Evolutionary conservation across 305 asterid species (phyloP).

Genomic region (Andrographis paniculata): DNA sequence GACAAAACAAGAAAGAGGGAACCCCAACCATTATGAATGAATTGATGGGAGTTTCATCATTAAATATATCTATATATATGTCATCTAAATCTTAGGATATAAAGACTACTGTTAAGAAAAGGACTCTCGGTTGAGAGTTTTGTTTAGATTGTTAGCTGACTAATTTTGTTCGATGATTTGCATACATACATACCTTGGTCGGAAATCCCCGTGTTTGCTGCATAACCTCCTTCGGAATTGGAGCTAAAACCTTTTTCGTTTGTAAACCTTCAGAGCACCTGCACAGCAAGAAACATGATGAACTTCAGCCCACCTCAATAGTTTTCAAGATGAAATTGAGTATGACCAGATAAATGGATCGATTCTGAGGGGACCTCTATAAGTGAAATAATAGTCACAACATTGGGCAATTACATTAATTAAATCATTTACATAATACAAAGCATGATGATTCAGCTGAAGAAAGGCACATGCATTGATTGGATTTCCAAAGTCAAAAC

Average conservation of each 20-base stretch:
- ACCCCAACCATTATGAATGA: neutral
- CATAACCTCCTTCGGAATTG: constrained; percentile 90
- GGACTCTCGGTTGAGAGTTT: too few relatives aligned
- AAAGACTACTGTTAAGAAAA: too few relatives aligned
- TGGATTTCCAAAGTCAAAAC: constrained; percentile 1
- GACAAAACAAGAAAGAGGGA: constrained; percentile 3
- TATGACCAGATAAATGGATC: constrained; percentile 1
- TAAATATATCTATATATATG: too few relatives aligned
- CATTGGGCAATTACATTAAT: neutral
- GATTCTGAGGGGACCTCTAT: too few relatives aligned
- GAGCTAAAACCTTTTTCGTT: constrained; percentile 75
- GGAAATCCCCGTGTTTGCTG: constrained; percentile 83
- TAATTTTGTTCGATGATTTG: neutral
- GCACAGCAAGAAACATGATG: constrained; percentile 20
- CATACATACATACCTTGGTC: constrained; percentile 54
- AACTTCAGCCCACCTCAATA: constrained; percentile 9
- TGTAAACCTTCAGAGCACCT: constrained; percentile 89
- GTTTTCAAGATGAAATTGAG: too few relatives aligned
- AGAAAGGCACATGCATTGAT: too few relatives aligned
- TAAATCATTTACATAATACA: neutral
- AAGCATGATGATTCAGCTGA: too few relatives aligned
- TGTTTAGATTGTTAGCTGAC: too few relatives aligned
- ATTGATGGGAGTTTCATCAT: too few relatives aligned
- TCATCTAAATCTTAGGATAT: too few relatives aligned
- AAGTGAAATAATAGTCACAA: neutral